These are phyloP conservation scores for Schizochytrium sp. DNA, from an alignment of 108 stramenopile species.

Conservation along the genomic window DNA sequence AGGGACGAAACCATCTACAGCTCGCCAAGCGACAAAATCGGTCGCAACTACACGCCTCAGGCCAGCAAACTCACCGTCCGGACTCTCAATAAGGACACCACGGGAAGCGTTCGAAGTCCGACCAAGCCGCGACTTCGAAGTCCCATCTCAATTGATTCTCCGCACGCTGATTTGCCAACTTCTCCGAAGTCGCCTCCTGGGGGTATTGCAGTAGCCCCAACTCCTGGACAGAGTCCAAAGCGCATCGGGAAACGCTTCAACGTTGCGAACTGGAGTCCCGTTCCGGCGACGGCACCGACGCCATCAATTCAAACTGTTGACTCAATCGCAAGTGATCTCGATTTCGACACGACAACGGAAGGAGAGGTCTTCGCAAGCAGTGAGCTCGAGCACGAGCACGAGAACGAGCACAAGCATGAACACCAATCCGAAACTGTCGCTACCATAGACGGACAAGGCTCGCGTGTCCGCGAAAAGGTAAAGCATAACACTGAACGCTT, in stretches of 20 bases:
- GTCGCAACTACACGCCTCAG: background rate
- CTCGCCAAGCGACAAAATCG: conserved; percentile 13
- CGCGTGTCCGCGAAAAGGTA: background rate
- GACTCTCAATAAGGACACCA: background rate
- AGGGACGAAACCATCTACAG: background rate
- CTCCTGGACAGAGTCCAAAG: background rate
- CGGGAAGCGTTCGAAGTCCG: background rate
- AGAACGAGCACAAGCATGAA: background rate
- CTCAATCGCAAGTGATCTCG: too few relatives aligned
- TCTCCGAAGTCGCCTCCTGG: background rate
- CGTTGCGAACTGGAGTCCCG: background rate
- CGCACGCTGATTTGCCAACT: background rate
- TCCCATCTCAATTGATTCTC: background rate
- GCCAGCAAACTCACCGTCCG: background rate
- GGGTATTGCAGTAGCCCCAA: background rate
- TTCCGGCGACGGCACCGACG: background rate
- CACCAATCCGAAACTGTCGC: background rate
- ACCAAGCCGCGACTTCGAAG: background rate
- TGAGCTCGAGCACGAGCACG: too few relatives aligned
- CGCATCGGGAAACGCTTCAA: background rate
- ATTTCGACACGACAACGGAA: too few relatives aligned
- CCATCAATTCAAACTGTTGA: background rate
- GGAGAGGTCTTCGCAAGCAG: too few relatives aligned
- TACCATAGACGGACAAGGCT: background rate
- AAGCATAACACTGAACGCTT: background rate